Evolutionary conservation across 1,139 yeast genomes (phyloP).

Genomic region (Oligophagozyma castellii): DNA sequence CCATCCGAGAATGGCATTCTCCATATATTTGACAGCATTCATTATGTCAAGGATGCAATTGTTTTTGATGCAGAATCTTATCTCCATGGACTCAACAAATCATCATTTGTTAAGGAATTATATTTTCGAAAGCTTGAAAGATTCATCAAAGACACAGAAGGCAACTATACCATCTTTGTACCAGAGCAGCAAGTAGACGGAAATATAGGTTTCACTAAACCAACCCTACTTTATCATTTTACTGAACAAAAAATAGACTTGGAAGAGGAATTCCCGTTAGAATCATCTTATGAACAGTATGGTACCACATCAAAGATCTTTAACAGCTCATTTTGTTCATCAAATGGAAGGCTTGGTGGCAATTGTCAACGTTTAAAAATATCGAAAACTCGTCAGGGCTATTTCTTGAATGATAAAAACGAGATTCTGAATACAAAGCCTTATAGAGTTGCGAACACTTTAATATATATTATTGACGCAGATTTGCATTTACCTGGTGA

Average conservation of each 20-base stretch:
- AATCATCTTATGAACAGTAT: constrained; percentile 9
- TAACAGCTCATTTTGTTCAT: constrained; percentile 30
- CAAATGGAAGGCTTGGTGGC: constrained; percentile 29
- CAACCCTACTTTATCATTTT: constrained; percentile 55
- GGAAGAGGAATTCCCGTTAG: constrained; percentile 14
- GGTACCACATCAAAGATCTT: constrained; percentile 26
- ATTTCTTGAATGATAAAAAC: constrained; percentile 34
- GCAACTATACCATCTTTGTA: constrained; percentile 45
- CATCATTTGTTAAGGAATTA: constrained; percentile 57
- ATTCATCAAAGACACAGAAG: constrained; percentile 45
- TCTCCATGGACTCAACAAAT: constrained; percentile 54
- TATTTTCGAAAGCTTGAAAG: constrained; percentile 44
- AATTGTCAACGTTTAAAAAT: constrained; percentile 35
- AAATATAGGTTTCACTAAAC: constrained; percentile 24
- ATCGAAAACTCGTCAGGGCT: constrained; percentile 29
- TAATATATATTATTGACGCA: constrained; percentile 50
- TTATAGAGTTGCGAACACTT: constrained; percentile 38
- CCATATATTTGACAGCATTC: constrained; percentile 37
- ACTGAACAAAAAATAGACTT: constrained; percentile 32
- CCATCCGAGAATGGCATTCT: constrained; percentile 47
- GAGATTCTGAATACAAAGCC: constrained; percentile 33
- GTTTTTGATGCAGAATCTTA: constrained; percentile 60
- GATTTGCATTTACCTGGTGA: constrained; percentile 44
- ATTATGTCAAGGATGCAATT: constrained; percentile 27
- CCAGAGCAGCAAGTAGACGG: constrained; percentile 28